Conservation (phyloP, 2,329 filamentous ascomycete species). For the Ramularia endophylla region DNA sequence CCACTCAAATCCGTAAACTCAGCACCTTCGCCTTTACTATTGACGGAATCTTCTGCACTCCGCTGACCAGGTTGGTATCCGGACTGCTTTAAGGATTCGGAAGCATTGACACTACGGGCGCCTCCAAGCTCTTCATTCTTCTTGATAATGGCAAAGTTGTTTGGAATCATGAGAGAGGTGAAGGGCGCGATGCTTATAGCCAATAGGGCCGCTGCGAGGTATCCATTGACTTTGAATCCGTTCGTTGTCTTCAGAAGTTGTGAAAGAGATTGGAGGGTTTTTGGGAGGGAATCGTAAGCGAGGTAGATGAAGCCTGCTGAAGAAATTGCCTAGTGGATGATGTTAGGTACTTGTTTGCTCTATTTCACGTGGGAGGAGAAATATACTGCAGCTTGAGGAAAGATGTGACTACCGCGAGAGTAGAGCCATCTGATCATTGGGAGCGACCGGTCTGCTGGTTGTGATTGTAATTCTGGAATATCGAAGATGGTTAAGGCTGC, state of each 20-base stretch:
- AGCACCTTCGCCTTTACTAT: constrained; percentile 15
- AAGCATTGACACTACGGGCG: constrained; percentile 16
- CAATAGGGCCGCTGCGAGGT: constrained; percentile 19
- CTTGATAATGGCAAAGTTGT: constrained; percentile 26
- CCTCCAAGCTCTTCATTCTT: constrained; percentile 24
- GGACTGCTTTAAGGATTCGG: constrained; percentile 10
- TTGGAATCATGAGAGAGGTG: constrained; percentile 22
- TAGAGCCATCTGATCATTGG: constrained; percentile 24
- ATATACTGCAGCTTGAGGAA: constrained; percentile 18
- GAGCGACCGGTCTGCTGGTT: constrained; percentile 23
- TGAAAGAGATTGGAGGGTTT: constrained; percentile 4
- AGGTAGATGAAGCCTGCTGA: constrained; percentile 21
- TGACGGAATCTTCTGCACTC: constrained; percentile 21
- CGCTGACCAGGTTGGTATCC: constrained; percentile 13
- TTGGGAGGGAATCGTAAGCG: constrained; percentile 19
- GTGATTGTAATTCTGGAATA: constrained; percentile 21
- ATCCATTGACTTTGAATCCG: constrained; percentile 16
- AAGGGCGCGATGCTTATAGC: constrained; percentile 21
- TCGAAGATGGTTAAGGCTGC: constrained; percentile 22
- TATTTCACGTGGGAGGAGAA: background rate
- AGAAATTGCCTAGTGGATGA: constrained; percentile 11
- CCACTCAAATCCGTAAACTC: constrained; percentile 22
- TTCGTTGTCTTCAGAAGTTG: constrained; percentile 15
- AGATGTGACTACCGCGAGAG: constrained; percentile 22
- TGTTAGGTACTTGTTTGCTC: no score